Conservation (phyloP, 2,329 filamentous ascomycete genomes). For the Arthrobotrys megalospora region DNA sequence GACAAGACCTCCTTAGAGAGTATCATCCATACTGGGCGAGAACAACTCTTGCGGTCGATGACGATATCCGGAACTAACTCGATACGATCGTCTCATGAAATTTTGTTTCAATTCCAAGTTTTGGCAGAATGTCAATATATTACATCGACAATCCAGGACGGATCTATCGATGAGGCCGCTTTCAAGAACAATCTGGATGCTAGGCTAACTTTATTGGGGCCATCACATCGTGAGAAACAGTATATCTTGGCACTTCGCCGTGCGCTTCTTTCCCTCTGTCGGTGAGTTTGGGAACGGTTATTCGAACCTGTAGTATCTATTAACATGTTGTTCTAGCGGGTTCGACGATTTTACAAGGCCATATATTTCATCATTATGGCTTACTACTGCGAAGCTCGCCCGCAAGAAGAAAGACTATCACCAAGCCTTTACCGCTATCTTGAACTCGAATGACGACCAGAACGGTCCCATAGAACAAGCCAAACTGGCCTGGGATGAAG, state of each 20-base stretch:
- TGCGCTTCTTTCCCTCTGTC: conserved; percentile 85
- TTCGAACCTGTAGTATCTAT: background rate
- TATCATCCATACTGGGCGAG: conserved; percentile 77
- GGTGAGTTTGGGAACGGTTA: conserved; percentile 70
- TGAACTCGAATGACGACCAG: conserved; percentile 86
- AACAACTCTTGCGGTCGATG: conserved; percentile 80
- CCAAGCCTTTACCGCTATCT: conserved; percentile 92
- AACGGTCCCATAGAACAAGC: conserved; percentile 95
- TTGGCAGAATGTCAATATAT: conserved; percentile 83
- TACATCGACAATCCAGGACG: conserved; percentile 22
- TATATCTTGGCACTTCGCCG: conserved; percentile 88
- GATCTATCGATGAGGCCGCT: conserved; percentile 48
- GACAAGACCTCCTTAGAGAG: conserved; percentile 72
- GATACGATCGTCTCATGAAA: conserved; percentile 85
- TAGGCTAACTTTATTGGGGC: conserved; percentile 89
- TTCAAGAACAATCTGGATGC: conserved; percentile 74
- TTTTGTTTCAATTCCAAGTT: conserved; percentile 88
- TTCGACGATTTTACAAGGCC: conserved; percentile 74
- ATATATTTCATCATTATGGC: conserved; percentile 87
- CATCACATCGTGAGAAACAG: conserved; percentile 92
- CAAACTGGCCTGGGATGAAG: conserved; percentile 91
- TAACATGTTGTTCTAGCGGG: conserved; percentile 20
- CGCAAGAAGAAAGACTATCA: conserved; percentile 86
- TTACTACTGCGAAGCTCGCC: conserved; percentile 86
- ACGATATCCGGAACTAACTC: conserved; percentile 84